phyloP scores from a whole-genome alignment of 2,329 filamentous ascomycete species.

The Stemphylium lycopersici region DNA sequence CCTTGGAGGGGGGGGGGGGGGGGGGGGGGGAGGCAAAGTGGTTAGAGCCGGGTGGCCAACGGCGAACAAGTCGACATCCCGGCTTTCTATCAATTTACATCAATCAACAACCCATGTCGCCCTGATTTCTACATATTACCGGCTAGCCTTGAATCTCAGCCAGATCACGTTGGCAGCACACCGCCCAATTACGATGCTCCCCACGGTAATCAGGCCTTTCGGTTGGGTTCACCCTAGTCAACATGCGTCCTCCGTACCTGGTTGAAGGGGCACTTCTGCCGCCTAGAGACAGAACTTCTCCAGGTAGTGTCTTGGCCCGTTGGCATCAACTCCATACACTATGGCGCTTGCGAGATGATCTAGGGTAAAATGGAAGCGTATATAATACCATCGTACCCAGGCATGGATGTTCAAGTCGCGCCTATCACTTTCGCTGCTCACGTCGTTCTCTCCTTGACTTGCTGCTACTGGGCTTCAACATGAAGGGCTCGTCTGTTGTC shows the following conservation, averaged over 20 bases:
- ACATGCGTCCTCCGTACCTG: constrained; percentile 35
- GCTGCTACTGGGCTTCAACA: constrained; percentile 31
- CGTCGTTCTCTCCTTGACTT: constrained; percentile 24
- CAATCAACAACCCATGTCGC: constrained; percentile 39
- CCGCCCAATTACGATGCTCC: constrained; percentile 30
- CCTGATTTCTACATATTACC: constrained; percentile 41
- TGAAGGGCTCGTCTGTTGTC: constrained; percentile 44
- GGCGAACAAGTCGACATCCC: constrained; percentile 36
- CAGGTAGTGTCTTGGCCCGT: constrained; percentile 31
- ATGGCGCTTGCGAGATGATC: constrained; percentile 18
- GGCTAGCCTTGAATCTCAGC: constrained; percentile 31
- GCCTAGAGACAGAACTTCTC: constrained; percentile 19
- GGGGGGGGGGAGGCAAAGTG: too few species aligned
- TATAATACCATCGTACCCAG: constrained; percentile 33
- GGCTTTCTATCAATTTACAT: constrained; percentile 45
- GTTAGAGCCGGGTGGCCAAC: constrained; percentile 20
- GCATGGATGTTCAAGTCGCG: constrained; percentile 30
- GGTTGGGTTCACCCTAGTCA: constrained; percentile 21
- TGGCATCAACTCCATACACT: constrained; percentile 23
- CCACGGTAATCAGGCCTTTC: constrained; percentile 37
- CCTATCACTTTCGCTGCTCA: constrained; percentile 31
- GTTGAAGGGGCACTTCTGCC: constrained; percentile 30
- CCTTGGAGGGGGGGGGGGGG: too few species aligned
- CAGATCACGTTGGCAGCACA: constrained; percentile 21
- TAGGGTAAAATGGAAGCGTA: constrained; percentile 35